Base-by-base conservation (phyloP, 441 rosid genomes). In the Cnidoscolus chayamansa region DNA sequence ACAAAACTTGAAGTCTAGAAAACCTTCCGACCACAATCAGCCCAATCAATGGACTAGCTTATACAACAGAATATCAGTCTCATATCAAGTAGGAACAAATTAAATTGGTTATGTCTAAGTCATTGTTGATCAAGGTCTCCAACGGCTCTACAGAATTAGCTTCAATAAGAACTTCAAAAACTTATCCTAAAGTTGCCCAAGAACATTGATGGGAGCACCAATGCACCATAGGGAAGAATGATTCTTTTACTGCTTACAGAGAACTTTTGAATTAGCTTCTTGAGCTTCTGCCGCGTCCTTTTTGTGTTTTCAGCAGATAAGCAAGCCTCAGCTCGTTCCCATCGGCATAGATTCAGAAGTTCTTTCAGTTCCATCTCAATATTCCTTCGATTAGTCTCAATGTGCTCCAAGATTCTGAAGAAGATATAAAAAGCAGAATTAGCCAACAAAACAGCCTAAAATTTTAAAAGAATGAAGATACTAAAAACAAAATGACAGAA, bases 281-380 rank as follows among this genome's bases (percentile, higher is more conserved):
- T 86, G 65, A 91, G 85, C 85, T 90, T 91, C 79, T 88, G 98
- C 75, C 97, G 74, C 68, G 86, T 85, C 77, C 83, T 90, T 82
- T 78, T 91, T 51, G 88, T 77, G 72, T 77, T 83, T 63, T 91
- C 97, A 78, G 84, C 71, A 49, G 86, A 77, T 73, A 88, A 74
- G 72, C 82, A 78, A 74, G 73, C 86, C 75, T 89, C 97, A 67
- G 81, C 76, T 72, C 87, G 86, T 74, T 90, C 97, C 99, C 99
- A 96, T 62, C 85, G 87, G 71, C 89, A 91, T 37, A 91, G 83
- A 83, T 85, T 93, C 78, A 86, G 65, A 62, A 88, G 82, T 43
- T 93, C 93, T 76, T 83, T 89, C 73, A 96, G 75, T 81, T 90
- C 91, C 70, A 67, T 77, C 81, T 88, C 90, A 67, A 88, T 84